phyloP scores from a whole-genome alignment of 2,329 filamentous ascomycete species.

The Pseudopithomyces maydicus region DNA sequence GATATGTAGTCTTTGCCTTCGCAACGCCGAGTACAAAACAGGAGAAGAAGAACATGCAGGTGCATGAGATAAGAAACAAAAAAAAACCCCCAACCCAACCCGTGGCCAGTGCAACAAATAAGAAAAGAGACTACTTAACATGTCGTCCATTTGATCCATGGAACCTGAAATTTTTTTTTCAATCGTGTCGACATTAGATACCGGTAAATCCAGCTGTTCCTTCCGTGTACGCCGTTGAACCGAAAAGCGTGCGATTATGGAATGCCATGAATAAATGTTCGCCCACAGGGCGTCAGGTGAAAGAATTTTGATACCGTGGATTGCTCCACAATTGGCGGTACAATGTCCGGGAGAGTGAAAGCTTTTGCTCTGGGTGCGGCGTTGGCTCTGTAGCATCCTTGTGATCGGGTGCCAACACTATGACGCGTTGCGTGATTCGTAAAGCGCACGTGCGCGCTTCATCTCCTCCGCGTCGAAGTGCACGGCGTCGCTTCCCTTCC shows the following conservation, averaged over 20 bases:
- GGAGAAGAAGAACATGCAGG: not conserved
- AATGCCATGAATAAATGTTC: not conserved
- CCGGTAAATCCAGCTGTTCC: not conserved
- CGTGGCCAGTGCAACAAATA: not conserved
- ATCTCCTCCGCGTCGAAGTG: slow-evolving; percentile 44
- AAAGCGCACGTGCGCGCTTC: slow-evolving; percentile 42
- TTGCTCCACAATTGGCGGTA: too few species aligned
- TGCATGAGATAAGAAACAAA: not conserved
- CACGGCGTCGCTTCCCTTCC: slow-evolving; percentile 39
- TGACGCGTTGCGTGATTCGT: slow-evolving; percentile 31
- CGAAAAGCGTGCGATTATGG: not conserved
- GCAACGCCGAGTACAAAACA: slow-evolving; percentile 26
- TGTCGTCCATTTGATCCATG: not conserved
- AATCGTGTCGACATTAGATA: slow-evolving; percentile 8
- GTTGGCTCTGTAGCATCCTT: too few species aligned
- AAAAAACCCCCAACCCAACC: not conserved
- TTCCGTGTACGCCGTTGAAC: not conserved
- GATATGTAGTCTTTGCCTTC: slow-evolving; percentile 26
- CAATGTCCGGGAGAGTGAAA: too few species aligned
- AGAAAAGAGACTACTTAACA: not conserved
- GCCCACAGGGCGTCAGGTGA: not conserved
- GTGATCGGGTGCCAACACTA: slow-evolving; percentile 11
- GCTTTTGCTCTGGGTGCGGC: too few species aligned
- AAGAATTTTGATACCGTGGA: too few species aligned
- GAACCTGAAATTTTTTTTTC: not conserved